Conservation (phyloP, 2,329 filamentous ascomycete genomes). For the Calonectria pseudoreteaudii region DNA sequence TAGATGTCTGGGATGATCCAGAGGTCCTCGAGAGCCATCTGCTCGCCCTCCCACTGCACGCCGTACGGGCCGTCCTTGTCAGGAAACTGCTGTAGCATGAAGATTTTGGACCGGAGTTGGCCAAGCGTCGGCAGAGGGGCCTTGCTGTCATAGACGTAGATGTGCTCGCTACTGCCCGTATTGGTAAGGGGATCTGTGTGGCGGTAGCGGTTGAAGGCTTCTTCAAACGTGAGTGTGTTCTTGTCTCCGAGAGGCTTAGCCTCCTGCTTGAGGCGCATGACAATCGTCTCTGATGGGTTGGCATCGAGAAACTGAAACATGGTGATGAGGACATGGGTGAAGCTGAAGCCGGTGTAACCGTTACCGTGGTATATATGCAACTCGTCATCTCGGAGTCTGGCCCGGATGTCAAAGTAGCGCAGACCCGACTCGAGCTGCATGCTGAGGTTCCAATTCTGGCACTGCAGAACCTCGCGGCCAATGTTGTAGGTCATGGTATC, state of each 20-base stretch:
- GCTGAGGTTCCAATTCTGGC: conserved; percentile 60
- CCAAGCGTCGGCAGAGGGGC: conserved; percentile 57
- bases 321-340: conserved; percentile 55
- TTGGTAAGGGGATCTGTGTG: conserved; percentile 49
- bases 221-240: conserved; percentile 56
- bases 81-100: conserved; percentile 62
- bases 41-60: conserved; percentile 56
- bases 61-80: conserved; percentile 52
- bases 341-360: conserved; percentile 58
- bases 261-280: conserved; percentile 65
- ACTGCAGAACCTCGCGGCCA: conserved; percentile 52
- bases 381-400: conserved; percentile 54
- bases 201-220: conserved; percentile 57
- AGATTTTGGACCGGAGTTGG: conserved; percentile 57
- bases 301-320: conserved; percentile 59
- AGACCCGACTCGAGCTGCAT: conserved; percentile 60
- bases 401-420: conserved; percentile 63
- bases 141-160: conserved; percentile 49
- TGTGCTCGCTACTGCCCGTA: conserved; percentile 49
- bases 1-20: conserved; percentile 58
- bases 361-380: conserved; percentile 62
- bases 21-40: conserved; percentile 60
- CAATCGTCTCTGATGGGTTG: conserved; percentile 58
- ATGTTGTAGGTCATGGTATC: conserved; percentile 64
- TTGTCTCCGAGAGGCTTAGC: conserved; percentile 49